Evolutionary conservation across 2,329 filamentous ascomycete species (phyloP), one percentile per base, ranked within the genome.

Genomic region (Rutstroemia sp.): DNA sequence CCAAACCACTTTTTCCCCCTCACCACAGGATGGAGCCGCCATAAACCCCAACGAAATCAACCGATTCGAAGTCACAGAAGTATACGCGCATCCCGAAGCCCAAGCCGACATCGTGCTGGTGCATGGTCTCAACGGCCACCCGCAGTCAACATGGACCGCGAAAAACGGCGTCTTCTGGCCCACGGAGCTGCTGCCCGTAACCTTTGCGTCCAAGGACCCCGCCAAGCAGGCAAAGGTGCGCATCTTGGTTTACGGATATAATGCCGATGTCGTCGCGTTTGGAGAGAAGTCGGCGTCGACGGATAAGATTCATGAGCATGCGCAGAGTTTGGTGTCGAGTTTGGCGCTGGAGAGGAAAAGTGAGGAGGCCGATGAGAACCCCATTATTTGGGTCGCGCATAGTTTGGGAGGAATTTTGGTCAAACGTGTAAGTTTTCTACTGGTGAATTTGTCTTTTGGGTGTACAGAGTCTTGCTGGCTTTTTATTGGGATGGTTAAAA

Each of bases 351-450:
- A 86, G 67, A 78, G 87, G 61, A 80, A 78, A 64, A 76, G 76
- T 61, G 76, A 80, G 60, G 74, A 78, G 52, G 81, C 80, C 5
- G 72, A 74, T 36, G 75, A 77, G 23, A 81, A 84, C 46, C 85
- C 87, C 5, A 88, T 92, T 63, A 84, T 92, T 59, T 92, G 87
- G 76, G 80, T 91, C 38, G 86, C 80, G 51, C 87, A 91, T 69
- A 88, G 85, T 52, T 74, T 91, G 2, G 88, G 87, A 4, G 88
- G 87, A 6, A 81, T 90, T 58, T 73, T 91, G 2, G 78, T 87
- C 51, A 91, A 91, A 69, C 76, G 84, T 30, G 55, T 57, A 48
- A 38, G 55, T 54, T 7, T 30, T 12, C 16, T 21, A 23, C 16
- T 10, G 17, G 19, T 38, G 17, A 19, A 30, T 30, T 30, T 72